Evolutionary conservation across 2,329 filamentous ascomycete genomes (phyloP).

Genomic region (Peltaster fructicola): DNA sequence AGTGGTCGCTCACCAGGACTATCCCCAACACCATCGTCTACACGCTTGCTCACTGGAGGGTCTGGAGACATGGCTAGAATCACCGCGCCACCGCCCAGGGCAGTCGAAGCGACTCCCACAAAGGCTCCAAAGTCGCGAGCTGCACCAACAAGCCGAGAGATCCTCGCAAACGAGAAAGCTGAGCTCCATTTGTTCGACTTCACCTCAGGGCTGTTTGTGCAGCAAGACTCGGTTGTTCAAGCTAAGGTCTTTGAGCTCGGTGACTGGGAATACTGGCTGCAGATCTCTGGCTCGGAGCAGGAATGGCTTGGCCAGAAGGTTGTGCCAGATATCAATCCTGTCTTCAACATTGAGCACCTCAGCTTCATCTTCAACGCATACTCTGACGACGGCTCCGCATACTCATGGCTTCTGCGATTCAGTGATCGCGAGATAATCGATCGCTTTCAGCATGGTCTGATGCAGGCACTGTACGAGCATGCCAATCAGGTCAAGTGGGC

Average conservation of each 20-base stretch:
- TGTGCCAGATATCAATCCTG: slow-evolving; percentile 81
- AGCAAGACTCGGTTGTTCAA: slow-evolving; percentile 57
- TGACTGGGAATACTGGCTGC: slow-evolving; percentile 89
- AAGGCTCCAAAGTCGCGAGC: slow-evolving; percentile 40
- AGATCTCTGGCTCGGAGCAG: slow-evolving; percentile 56
- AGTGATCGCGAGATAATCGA: slow-evolving; percentile 66
- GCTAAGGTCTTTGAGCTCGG: slow-evolving; percentile 75
- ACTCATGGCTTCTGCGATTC: slow-evolving; percentile 90
- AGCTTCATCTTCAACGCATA: slow-evolving; percentile 99
- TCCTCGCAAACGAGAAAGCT: slow-evolving; percentile 55
- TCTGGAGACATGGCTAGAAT: no score
- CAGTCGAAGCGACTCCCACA: slow-evolving; percentile 28
- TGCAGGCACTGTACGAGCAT: slow-evolving; percentile 94
- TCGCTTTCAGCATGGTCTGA: slow-evolving; percentile 78
- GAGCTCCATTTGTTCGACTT: slow-evolving; percentile 94
- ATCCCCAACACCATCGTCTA: slow-evolving; percentile 14
- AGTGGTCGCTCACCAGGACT: slow-evolving; percentile 18
- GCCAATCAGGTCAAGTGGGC: slow-evolving; percentile 86
- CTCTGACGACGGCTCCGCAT: slow-evolving; percentile 68
- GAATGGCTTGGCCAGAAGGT: slow-evolving; percentile 80
- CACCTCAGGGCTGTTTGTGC: slow-evolving; percentile 63
- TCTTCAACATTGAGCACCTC: slow-evolving; percentile 98
- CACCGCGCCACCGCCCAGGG: slow-evolving; percentile 17
- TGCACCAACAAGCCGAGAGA: slow-evolving; percentile 53
- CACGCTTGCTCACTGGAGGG: slow-evolving; percentile 14